phyloP scores from a whole-genome alignment of 371 early-diverging fungal species.

The Batkoa obscura region DNA sequence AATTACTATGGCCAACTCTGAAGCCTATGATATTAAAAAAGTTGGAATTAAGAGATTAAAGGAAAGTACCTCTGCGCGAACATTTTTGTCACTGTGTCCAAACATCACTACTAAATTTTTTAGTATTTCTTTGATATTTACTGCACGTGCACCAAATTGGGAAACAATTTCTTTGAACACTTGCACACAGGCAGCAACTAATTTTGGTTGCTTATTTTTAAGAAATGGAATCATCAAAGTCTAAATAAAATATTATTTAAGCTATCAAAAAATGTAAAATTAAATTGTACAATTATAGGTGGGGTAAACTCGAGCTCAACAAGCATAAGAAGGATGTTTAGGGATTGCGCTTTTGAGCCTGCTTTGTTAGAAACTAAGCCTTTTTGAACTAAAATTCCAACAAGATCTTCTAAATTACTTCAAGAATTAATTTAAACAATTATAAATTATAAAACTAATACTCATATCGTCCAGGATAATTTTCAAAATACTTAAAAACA shows the following conservation, averaged over 20 bases:
- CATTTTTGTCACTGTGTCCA: constrained; percentile 80
- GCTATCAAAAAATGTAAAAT: background rate
- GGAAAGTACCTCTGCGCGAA: constrained; percentile 65
- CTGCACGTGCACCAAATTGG: constrained; percentile 57
- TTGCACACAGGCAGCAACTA: constrained; percentile 53
- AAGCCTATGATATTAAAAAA: constrained; percentile 23
- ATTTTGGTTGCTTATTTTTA: constrained; percentile 78
- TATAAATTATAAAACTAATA: constrained; percentile 11
- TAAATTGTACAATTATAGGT: constrained; percentile 46
- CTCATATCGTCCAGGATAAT: constrained; percentile 60
- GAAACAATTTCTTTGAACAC: constrained; percentile 55
- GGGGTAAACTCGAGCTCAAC: constrained; percentile 71
- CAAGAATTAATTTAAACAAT: background rate
- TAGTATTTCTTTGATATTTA: constrained; percentile 58
- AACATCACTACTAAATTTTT: constrained; percentile 77
- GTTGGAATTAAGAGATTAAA: constrained; percentile 10
- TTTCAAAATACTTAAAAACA: constrained; percentile 51
- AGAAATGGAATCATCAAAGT: constrained; percentile 57
- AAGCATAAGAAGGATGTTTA: constrained; percentile 63
- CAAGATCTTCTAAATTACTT: constrained; percentile 44
- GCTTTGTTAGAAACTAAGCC: constrained; percentile 65
- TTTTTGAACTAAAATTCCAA: constrained; percentile 76
- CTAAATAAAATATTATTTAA: constrained; percentile 14
- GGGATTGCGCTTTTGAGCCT: constrained; percentile 52
- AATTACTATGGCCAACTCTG: constrained; percentile 38